Conservation (phyloP, 2,329 filamentous ascomycete species). For the Apiospora sp. region DNA sequence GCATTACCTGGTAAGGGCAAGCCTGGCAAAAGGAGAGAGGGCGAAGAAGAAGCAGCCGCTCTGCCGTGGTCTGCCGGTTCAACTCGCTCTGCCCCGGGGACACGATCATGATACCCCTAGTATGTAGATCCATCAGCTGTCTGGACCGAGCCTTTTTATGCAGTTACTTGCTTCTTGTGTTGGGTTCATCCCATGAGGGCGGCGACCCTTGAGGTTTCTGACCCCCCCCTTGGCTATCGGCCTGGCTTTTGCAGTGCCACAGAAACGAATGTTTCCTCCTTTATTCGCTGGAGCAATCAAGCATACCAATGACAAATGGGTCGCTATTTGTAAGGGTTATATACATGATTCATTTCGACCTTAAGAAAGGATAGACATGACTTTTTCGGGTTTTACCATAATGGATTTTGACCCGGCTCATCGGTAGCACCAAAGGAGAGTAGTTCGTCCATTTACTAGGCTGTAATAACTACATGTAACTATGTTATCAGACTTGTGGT, state of each 20-base stretch:
- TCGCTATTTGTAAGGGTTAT: not conserved
- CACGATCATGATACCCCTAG: not conserved
- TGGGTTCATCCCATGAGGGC: not conserved
- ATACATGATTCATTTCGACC: not conserved
- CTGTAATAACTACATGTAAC: not conserved
- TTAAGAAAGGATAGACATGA: not conserved
- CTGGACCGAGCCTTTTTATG: not conserved
- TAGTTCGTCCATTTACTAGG: not conserved
- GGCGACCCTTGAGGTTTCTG: not conserved
- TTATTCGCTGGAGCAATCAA: not conserved
- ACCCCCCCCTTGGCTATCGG: not conserved
- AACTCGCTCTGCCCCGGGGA: not conserved
- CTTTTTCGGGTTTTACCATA: not conserved
- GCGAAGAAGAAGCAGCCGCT: not conserved
- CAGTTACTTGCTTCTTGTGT: constrained; percentile 9
- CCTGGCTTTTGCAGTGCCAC: constrained; percentile 2
- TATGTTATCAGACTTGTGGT: not conserved
- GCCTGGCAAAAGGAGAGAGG: not conserved
- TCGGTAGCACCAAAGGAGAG: not conserved
- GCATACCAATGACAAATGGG: not conserved
- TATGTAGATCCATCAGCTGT: not conserved
- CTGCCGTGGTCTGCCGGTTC: not conserved
- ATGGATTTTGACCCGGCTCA: not conserved
- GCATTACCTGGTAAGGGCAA: not conserved
- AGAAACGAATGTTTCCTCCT: not conserved